Percentiles rank a stretch among this genome's conserved stretches.
Evolutionary conservation across 306 rosid species (phyloP).

Genomic region (Prunus campanulata): DNA sequence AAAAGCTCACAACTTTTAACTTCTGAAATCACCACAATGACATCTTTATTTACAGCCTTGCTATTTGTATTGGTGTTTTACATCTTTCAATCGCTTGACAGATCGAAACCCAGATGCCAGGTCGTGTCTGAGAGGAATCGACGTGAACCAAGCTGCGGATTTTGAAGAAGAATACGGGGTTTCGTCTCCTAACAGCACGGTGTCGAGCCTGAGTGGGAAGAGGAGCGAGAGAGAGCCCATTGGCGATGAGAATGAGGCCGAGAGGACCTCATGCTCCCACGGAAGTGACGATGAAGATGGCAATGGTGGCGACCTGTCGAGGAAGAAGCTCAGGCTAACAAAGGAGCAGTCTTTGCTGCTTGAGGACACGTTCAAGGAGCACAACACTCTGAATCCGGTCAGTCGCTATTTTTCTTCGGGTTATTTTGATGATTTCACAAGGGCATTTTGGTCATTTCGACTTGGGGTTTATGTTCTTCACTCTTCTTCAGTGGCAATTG

Average conservation of each 20-base stretch:
- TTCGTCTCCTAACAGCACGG: conserved; percentile 91
- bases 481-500: background rate
- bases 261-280: conserved; percentile 61
- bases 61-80: conserved; percentile 1
- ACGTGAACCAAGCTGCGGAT: conserved; percentile 48
- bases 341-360: conserved; percentile 80
- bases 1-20: background rate
- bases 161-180: conserved; percentile 62
- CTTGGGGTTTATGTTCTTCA: background rate
- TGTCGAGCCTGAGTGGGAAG: conserved; percentile 83
- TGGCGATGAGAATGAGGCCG: conserved; percentile 62
- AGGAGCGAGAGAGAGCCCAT: conserved; percentile 63
- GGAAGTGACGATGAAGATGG: conserved; percentile 71
- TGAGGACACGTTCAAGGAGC: conserved; percentile 89
- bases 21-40: background rate
- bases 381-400: conserved; percentile 80
- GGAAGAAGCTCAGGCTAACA: conserved; percentile 80
- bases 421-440: background rate
- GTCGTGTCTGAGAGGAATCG: conserved; percentile 53
- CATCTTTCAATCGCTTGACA: background rate
- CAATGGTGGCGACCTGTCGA: conserved; percentile 47
- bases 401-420: conserved; percentile 24
- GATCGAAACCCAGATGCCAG: conserved; percentile 54
- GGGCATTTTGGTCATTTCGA: conserved; percentile 13
- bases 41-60: conserved; percentile 3